Percentiles rank a stretch among this genome's conserved stretches.
These are phyloP conservation scores for Entelexis sorbosivorans DNA, from an alignment of 1,139 yeast species.

Conservation along the genomic window DNA sequence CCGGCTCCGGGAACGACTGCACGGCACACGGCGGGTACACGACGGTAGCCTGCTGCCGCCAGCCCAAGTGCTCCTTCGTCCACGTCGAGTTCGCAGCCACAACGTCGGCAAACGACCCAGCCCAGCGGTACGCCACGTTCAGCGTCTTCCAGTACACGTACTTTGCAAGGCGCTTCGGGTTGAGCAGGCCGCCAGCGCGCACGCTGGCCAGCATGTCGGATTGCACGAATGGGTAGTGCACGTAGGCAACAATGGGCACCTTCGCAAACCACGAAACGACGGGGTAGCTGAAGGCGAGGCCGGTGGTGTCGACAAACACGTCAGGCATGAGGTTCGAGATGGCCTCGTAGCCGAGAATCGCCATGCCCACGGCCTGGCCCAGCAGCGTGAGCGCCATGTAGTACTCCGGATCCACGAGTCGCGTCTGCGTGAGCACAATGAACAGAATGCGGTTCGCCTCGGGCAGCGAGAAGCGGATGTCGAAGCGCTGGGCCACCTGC, in stretches of 20 bases:
- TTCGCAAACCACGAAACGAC: constrained; percentile 43
- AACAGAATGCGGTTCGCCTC: constrained; percentile 56
- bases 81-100: constrained; percentile 80
- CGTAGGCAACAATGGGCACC: constrained; percentile 74
- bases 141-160: constrained; percentile 55
- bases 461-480: constrained; percentile 33
- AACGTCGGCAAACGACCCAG: constrained; percentile 57
- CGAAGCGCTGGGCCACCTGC: constrained; percentile 55
- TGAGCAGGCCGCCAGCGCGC: constrained; percentile 15
- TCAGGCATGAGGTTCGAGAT: constrained; percentile 64
- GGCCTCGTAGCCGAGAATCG: constrained; percentile 60
- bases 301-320: constrained; percentile 90
- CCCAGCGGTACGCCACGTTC: constrained; percentile 49
- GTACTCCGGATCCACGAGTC: constrained; percentile 54
- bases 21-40: constrained; percentile 86
- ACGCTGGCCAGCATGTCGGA: constrained; percentile 56
- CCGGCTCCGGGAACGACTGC: constrained; percentile 34
- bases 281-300: constrained; percentile 79
- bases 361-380: constrained; percentile 80
- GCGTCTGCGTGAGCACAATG: constrained; percentile 52
- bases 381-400: constrained; percentile 76
- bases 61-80: constrained; percentile 64
- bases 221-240: constrained; percentile 89
- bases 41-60: constrained; percentile 34
- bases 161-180: constrained; percentile 37